Evolutionary conservation across 2,329 filamentous ascomycete species (phyloP).

Genomic region (Dichotomopilus funicola): DNA sequence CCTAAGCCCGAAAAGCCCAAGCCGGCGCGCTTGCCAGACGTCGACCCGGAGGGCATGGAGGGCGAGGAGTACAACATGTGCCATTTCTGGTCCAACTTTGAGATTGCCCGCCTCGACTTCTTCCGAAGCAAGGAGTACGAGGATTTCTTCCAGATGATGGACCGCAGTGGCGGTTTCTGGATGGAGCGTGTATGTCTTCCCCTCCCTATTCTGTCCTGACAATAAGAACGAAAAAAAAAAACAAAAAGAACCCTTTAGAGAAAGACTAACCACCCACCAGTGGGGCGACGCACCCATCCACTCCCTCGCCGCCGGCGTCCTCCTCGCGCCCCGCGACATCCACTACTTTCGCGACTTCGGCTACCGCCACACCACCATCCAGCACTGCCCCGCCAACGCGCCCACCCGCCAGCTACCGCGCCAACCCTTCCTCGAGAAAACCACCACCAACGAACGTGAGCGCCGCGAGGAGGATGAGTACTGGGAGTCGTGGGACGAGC

Average conservation of each 20-base stretch:
- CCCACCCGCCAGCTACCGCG: slow-evolving; percentile 78
- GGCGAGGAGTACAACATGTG: slow-evolving; percentile 99
- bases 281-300: slow-evolving; percentile 99
- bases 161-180: slow-evolving; percentile 96
- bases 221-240: background rate
- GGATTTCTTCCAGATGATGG: slow-evolving; percentile 99
- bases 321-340: slow-evolving; percentile 75
- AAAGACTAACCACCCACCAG: slow-evolving; percentile 37
- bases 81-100: slow-evolving; percentile 99
- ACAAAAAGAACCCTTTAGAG: background rate
- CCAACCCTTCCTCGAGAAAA: slow-evolving; percentile 73
- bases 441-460: slow-evolving; percentile 73
- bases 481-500: slow-evolving; percentile 81
- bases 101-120: slow-evolving; percentile 90
- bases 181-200: slow-evolving; percentile 72
- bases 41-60: slow-evolving; percentile 92
- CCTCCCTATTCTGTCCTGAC: background rate
- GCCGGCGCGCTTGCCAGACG: slow-evolving; percentile 65
- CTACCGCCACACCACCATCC: slow-evolving; percentile 96
- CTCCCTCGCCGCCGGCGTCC: slow-evolving; percentile 85
- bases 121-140: slow-evolving; percentile 97
- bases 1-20: slow-evolving; percentile 73
- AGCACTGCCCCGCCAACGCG: slow-evolving; percentile 95
- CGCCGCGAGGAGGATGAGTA: slow-evolving; percentile 91
- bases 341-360: slow-evolving; percentile 99